Base-by-base conservation (phyloP, 148 eudicot genomes). In the Rhododendron kiyosumense region DNA sequence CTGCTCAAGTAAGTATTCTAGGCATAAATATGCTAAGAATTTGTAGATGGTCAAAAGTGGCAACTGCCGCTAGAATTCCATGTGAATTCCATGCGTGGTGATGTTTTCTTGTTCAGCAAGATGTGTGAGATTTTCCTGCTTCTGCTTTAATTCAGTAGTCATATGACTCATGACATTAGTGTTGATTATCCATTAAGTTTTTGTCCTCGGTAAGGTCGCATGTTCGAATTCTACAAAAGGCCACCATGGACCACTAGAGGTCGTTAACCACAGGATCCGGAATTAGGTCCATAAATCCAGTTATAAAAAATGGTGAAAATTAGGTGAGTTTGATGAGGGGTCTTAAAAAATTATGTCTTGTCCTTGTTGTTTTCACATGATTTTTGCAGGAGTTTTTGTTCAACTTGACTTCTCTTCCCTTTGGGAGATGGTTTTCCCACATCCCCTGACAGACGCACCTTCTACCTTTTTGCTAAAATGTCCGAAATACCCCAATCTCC, bases 101-200 rank as follows among this genome's bases (percentile, higher is more conserved):
- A 45, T 80, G 82, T 36, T 54, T 81, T 20, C 83, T 32, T 81
- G 83, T 18, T 30, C 26, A 81, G 67, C 46, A 81, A 81, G 83
- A 81, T 81, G 9, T 30, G 67, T 71, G 76, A 32, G 30, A 30
- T 1, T 71, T 4, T 14, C 41, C 38, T 71, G 76, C 20, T 71
- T 71, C 38, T 71, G 76, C 20, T 71, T 71, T 71, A 71, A 71
- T 71, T 30, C 38, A 14, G 3, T 1, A 30, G 76, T 71, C 38
- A 12, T 30, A 12, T 30, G 15, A 28, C 7, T n/a, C 13, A 54
- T 17, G n/a, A 6, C 2, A 0, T 0, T 6, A 7, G 65, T 59
- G 10, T 59, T 59, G 24, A 59, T 22, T 20, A 20, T 59, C 0
- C 10, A 59, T 59, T 6, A 22, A 54, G 22, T 54, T 4, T 4